A percentile compares a stretch with the other conserved stretches of the same genome.
phyloP scores from a whole-genome alignment of 1,284 basidiomycete species.

The Vanrija sp. region DNA sequence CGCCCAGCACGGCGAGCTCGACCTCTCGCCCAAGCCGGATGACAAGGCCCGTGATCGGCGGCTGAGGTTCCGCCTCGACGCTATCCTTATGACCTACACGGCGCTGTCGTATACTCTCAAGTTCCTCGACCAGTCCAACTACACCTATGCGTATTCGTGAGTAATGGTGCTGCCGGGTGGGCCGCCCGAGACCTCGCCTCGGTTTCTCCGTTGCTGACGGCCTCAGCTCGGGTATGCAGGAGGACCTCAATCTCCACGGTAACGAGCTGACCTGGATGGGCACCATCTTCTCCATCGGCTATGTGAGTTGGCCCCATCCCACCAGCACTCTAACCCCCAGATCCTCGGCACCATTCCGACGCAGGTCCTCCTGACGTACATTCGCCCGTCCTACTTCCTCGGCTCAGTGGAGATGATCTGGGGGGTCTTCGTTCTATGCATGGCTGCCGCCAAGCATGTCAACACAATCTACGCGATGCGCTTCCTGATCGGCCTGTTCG shows the following conservation, averaged over 20 bases:
- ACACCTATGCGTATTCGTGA: no score
- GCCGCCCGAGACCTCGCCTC: no score
- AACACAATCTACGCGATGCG: constrained; percentile 17
- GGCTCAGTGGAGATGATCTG: constrained; percentile 24
- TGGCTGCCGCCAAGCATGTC: constrained; percentile 7
- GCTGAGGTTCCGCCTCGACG: no score
- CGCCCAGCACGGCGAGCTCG: no score
- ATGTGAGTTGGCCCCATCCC: background rate
- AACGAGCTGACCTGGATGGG: constrained; percentile 11
- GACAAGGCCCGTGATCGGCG: no score
- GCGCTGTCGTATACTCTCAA: no score
- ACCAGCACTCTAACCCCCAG: background rate
- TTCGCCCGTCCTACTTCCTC: constrained; percentile 24
- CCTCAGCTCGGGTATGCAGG: constrained; percentile 7
- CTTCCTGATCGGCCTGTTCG: constrained; percentile 10
- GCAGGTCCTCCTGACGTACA: constrained; percentile 24
- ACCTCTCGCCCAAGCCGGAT: no score
- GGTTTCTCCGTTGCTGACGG: no score
- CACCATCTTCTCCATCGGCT: constrained; percentile 14
- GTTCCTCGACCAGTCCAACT: no score
- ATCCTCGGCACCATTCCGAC: constrained; percentile 20
- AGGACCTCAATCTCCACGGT: constrained; percentile 3
- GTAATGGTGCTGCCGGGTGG: no score
- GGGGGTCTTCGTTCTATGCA: constrained; percentile 16
- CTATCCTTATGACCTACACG: no score